Evolutionary conservation across 2,329 filamentous ascomycete genomes (phyloP), one percentile per base, ranked within the genome.

Genomic region (Fusarium clavum): DNA sequence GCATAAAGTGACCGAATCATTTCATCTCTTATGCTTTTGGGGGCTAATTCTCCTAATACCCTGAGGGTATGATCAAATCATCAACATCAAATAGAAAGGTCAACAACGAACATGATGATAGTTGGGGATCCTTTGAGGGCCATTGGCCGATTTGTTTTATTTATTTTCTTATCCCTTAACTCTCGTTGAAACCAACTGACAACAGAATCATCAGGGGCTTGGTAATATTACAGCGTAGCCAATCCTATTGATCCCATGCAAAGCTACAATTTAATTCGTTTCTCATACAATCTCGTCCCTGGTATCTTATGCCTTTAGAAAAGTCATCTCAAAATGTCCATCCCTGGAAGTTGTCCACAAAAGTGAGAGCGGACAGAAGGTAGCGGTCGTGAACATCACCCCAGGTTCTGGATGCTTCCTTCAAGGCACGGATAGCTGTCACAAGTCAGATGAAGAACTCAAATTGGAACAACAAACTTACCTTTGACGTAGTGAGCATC

Each of bases 401-500:
- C 92, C 92, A 95, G 0, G 91, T 94, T 66, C 85, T 85, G 16
- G 90, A 89, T 20, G 90, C 91, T 77, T 93, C 93, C 78, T 85
- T 90, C 83, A 95, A 91, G 4, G 92, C 89, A 45, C 93, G 87
- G 55, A 94, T 82, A 18, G 87, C 92, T 90, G 54, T 12, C 22
- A n/a, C 11, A 32, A 20, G 53, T 73, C 58, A 65, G 64, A 20
- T 11, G 41, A 13, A 32, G 34, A 13, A 22, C 9, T 8, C 24
- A 32, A 51, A 41, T 20, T 13, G 30, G 46, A 20, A 52, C 6
- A 22, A 24, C 5, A 22, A 29, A 70, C 83, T 78, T 81, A 90
- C 92, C 89, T 82, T 98, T 97, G 32, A 98, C 90, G 76, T 90
- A 98, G 80, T 97, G 92, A 20, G 92, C 87, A 81, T 98, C 94